phyloP scores from a whole-genome alignment of 257 asterid genomes.

The Paraleonurus japonicus region DNA sequence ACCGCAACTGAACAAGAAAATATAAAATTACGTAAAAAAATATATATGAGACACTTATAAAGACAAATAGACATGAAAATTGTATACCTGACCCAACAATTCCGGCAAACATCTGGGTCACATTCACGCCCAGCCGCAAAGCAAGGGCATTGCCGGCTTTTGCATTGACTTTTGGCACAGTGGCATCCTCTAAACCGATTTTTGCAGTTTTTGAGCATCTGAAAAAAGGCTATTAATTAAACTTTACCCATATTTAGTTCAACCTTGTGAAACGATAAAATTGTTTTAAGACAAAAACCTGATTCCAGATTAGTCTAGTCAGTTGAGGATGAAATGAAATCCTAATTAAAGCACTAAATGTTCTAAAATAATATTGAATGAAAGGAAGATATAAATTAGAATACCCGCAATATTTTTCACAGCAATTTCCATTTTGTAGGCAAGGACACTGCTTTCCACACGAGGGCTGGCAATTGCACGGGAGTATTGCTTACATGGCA shows the following conservation, averaged over 20 bases:
- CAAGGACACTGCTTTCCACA: slow-evolving; percentile 97
- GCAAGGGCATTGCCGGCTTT: slow-evolving; percentile 98
- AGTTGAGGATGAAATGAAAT: neutral
- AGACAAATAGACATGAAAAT: slow-evolving; percentile 9
- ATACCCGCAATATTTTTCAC: slow-evolving; percentile 86
- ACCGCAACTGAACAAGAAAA: slow-evolving; percentile 65
- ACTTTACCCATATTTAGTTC: neutral
- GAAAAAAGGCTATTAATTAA: slow-evolving; percentile 23
- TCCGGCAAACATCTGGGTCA: slow-evolving; percentile 98
- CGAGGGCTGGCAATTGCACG: slow-evolving; percentile 73
- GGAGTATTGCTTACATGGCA: slow-evolving; percentile 66
- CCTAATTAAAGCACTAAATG: slow-evolving; percentile 10
- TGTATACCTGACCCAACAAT: slow-evolving; percentile 93
- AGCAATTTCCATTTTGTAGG: slow-evolving; percentile 68
- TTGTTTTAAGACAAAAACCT: neutral
- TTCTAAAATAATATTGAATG: neutral
- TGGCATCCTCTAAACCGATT: slow-evolving; percentile 98
- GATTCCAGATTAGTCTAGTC: neutral
- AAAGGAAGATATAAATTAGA: slow-evolving; percentile 1
- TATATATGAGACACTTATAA: neutral
- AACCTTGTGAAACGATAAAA: slow-evolving; percentile 2
- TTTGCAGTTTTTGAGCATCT: slow-evolving; percentile 97
- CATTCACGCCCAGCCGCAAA: slow-evolving; percentile 99
- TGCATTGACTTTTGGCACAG: slow-evolving; percentile 99
- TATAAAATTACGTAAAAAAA: neutral